These are phyloP conservation scores for Fraxinus sp. DNA, from an alignment of 305 asterid species.

Conservation along the genomic window DNA sequence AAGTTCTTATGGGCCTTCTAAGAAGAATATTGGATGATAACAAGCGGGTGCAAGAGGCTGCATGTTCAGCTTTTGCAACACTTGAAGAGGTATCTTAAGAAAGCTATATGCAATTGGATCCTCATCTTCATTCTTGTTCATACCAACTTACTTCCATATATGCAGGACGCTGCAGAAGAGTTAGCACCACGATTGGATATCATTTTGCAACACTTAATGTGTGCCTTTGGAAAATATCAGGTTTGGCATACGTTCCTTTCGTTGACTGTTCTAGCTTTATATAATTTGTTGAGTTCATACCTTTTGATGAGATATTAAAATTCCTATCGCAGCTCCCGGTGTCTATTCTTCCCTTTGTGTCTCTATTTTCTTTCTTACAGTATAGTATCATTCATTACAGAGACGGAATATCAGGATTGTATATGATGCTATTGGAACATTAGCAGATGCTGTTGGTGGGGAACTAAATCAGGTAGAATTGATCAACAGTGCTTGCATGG, in stretches of 20 bases:
- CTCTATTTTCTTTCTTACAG: conserved; percentile 8
- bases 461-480: conserved; percentile 80
- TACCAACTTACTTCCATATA: background rate
- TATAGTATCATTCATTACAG: conserved; percentile 41
- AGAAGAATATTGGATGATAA: conserved; percentile 92
- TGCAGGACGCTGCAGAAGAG: conserved; percentile 91
- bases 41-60: conserved; percentile 98
- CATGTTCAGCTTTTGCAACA: conserved; percentile 99
- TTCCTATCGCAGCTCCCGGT: background rate
- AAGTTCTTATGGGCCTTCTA: conserved; percentile 71
- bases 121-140: background rate
- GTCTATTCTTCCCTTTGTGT: conserved; percentile 20
- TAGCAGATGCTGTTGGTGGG: conserved; percentile 97
- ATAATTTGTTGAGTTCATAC: conserved; percentile 13
- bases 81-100: conserved; percentile 75
- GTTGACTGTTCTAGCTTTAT: conserved; percentile 7
- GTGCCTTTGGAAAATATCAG: conserved; percentile 93
- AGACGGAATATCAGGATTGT: conserved; percentile 92
- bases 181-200: conserved; percentile 67
- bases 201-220: conserved; percentile 86
- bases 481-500: conserved; percentile 6
- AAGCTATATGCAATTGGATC: conserved; percentile 7
- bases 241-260: conserved; percentile 26
- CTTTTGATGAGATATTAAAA: conserved; percentile 1
- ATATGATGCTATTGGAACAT: conserved; percentile 94